These are phyloP conservation scores for Orbilia oligospora DNA, from an alignment of 2,329 filamentous ascomycete genomes.

Conservation along the genomic window DNA sequence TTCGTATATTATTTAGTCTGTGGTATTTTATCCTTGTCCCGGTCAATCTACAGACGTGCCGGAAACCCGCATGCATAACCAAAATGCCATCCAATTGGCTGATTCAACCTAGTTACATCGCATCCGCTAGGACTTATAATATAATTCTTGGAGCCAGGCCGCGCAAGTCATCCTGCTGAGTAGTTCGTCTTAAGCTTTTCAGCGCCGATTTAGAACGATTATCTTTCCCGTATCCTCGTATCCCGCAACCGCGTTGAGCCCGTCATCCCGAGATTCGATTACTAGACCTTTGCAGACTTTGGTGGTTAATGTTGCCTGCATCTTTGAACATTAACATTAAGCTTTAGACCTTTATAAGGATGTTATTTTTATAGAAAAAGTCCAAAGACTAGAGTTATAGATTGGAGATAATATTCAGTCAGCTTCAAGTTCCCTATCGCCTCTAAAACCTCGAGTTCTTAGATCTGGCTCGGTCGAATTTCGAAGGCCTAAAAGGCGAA, in stretches of 20 bases:
- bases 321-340: conserved; percentile 1
- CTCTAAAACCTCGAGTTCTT: neutral
- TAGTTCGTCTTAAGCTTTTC: neutral
- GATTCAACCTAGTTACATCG: neutral
- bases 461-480: neutral
- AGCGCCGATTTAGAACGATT: neutral
- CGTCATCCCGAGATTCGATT: conserved; percentile 9
- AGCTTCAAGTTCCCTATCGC: neutral
- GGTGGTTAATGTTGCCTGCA: neutral
- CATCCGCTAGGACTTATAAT: neutral
- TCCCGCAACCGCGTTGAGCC: conserved; percentile 15
- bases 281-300: neutral
- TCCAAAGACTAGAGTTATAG: neutral
- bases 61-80: neutral
- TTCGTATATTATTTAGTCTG: neutral
- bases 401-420: neutral
- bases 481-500: neutral
- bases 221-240: conserved; percentile 1
- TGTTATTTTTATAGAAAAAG: conserved; percentile 8
- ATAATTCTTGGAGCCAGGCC: neutral
- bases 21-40: conserved; percentile 32
- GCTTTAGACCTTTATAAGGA: conserved; percentile 2
- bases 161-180: conserved; percentile 10
- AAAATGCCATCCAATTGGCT: neutral
- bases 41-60: neutral